These are phyloP conservation scores for Groenewaldozyma salmanticensis DNA, from an alignment of 805 yeast species.

Conservation along the genomic window DNA sequence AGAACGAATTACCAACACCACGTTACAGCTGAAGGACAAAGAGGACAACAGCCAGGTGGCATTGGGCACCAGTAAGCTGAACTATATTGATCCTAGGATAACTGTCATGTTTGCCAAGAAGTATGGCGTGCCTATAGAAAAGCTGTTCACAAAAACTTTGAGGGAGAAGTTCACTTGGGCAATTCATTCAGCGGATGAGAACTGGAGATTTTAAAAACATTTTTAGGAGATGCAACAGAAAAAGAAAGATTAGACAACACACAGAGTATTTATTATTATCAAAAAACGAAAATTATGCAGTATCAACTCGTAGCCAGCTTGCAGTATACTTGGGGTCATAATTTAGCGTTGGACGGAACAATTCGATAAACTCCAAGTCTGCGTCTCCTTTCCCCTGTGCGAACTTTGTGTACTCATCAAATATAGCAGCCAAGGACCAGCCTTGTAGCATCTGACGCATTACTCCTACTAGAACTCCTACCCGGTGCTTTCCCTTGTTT, in stretches of 20 bases:
- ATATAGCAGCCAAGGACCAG: constrained; percentile 88
- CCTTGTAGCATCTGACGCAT: constrained; percentile 80
- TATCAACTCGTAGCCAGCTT: not conserved
- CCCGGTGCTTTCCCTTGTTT: constrained; percentile 94
- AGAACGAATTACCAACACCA: constrained; percentile 55
- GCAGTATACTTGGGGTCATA: constrained; percentile 29
- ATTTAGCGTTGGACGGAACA: constrained; percentile 55
- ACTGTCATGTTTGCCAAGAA: constrained; percentile 83
- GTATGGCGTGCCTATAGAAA: constrained; percentile 83
- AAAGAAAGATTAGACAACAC: not conserved
- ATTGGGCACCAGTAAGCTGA: constrained; percentile 84
- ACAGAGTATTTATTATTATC: not conserved
- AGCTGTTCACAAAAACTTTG: constrained; percentile 79
- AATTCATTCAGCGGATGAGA: constrained; percentile 75
- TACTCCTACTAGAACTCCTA: constrained; percentile 87
- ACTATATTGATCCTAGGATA: constrained; percentile 89
- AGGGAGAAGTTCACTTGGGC: constrained; percentile 96
- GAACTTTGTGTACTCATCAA: constrained; percentile 86
- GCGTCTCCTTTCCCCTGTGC: constrained; percentile 91
- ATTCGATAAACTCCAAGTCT: constrained; percentile 82
- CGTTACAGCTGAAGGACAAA: constrained; percentile 75
- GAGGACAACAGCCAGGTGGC: constrained; percentile 94
- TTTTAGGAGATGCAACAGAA: not conserved
- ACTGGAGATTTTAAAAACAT: constrained; percentile 63
- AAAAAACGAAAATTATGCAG: not conserved